These are phyloP conservation scores for Eucalyptus curtisii DNA, from an alignment of 345 rosid genomes.

Conservation along the genomic window DNA sequence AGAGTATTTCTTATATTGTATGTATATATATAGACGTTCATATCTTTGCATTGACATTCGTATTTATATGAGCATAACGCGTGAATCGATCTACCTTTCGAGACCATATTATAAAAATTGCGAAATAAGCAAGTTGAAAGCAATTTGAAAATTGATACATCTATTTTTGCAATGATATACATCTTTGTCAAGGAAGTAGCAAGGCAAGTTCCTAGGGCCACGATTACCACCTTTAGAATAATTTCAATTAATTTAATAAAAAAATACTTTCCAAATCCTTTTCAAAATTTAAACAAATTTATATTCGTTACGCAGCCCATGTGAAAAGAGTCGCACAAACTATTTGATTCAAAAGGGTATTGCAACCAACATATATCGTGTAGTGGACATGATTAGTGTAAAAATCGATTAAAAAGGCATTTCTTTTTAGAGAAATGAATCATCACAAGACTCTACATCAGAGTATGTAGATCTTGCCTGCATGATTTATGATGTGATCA, in stretches of 20 bases:
- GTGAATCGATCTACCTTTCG: not conserved
- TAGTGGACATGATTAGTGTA: not conserved
- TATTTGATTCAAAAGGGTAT: not conserved
- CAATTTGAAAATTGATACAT: rapidly evolving
- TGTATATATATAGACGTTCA: not conserved
- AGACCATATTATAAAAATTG: not conserved
- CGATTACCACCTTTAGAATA: not conserved
- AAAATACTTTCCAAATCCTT: not conserved
- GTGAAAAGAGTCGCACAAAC: not conserved
- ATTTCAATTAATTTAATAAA: not conserved
- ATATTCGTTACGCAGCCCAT: not conserved
- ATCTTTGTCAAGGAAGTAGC: not conserved
- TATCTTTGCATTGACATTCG: not conserved
- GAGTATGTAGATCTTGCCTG: not conserved
- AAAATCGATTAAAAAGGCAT: not conserved
- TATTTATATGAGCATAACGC: rapidly evolving
- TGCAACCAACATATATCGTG: not conserved
- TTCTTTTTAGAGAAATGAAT: not conserved
- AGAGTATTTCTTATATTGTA: not conserved
- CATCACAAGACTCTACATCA: not conserved
- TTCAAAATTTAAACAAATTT: not conserved
- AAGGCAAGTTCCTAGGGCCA: not conserved
- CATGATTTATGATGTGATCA: not conserved
- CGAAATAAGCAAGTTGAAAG: not conserved
- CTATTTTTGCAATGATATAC: not conserved